These are phyloP conservation scores for Phytophthora nicotianae DNA, from an alignment of 352 stramenopile genomes.

Conservation along the genomic window DNA sequence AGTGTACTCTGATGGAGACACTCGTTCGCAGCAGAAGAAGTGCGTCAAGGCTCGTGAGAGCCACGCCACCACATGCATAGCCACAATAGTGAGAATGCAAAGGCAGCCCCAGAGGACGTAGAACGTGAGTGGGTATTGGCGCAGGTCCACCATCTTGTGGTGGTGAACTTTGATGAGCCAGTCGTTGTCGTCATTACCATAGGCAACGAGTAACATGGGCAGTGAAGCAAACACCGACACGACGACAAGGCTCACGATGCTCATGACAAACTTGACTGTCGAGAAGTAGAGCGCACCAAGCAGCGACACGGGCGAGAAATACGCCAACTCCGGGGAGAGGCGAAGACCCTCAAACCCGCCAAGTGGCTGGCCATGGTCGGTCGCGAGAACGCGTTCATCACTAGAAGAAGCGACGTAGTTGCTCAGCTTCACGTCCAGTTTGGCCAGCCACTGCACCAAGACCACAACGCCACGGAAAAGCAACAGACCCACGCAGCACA, in stretches of 20 bases:
- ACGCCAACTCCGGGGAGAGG: slow-evolving; percentile 51
- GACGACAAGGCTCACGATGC: slow-evolving; percentile 47
- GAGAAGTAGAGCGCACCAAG: slow-evolving; percentile 67
- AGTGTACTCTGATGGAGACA: slow-evolving; percentile 56
- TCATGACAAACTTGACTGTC: slow-evolving; percentile 66
- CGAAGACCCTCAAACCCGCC: slow-evolving; percentile 43
- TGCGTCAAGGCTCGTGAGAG: slow-evolving; percentile 51
- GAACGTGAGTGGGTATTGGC: slow-evolving; percentile 48
- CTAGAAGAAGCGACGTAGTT: slow-evolving; percentile 56
- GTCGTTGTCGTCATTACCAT: slow-evolving; percentile 23
- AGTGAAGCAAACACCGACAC: slow-evolving; percentile 41
- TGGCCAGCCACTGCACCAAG: slow-evolving; percentile 51
- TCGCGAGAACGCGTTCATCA: slow-evolving; percentile 53
- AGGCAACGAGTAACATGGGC: slow-evolving; percentile 29
- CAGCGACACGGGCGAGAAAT: slow-evolving; percentile 66
- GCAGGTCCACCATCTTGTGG: slow-evolving; percentile 35
- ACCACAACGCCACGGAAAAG: slow-evolving; percentile 58
- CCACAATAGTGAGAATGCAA: slow-evolving; percentile 56
- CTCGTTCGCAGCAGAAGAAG: slow-evolving; percentile 73
- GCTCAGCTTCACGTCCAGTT: slow-evolving; percentile 66
- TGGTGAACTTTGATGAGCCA: slow-evolving; percentile 32
- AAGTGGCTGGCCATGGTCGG: slow-evolving; percentile 42
- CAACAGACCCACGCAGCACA: slow-evolving; percentile 73
- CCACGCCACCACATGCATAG: slow-evolving; percentile 58
- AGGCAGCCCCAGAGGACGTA: slow-evolving; percentile 47